phyloP scores from a whole-genome alignment of 106 monocot species.

The Xerophyta viscosa region DNA sequence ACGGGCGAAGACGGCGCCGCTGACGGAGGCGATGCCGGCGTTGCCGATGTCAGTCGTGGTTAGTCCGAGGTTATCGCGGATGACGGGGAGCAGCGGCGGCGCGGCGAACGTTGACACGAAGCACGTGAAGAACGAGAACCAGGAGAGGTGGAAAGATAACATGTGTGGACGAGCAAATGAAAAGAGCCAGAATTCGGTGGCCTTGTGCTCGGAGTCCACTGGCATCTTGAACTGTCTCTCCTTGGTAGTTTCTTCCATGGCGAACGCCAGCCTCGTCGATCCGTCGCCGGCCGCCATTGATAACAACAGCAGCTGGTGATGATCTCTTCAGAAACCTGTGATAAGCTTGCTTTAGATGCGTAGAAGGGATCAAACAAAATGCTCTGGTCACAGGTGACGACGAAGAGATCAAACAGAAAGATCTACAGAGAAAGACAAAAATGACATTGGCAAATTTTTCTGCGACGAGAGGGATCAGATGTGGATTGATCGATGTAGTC shows the following conservation, averaged over 20 bases:
- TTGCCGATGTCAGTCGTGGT: slow-evolving; percentile 83
- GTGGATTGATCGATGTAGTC: no score
- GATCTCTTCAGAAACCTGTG: no score
- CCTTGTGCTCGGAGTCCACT: slow-evolving; percentile 69
- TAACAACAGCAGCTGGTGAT: no score
- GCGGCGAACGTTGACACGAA: slow-evolving; percentile 91
- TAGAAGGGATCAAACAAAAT: no score
- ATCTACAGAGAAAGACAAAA: no score
- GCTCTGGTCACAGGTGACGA: no score
- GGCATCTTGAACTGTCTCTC: slow-evolving; percentile 25
- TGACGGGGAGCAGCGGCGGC: slow-evolving; percentile 84
- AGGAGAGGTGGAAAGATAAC: slow-evolving; percentile 83
- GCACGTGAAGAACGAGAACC: slow-evolving; percentile 98
- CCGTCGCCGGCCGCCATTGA: no score
- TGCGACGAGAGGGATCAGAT: no score
- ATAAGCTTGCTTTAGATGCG: no score
- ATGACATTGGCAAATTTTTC: no score
- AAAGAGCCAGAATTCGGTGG: slow-evolving; percentile 55
- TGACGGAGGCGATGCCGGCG: slow-evolving; percentile 84
- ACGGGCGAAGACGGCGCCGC: slow-evolving; percentile 84
- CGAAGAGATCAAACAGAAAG: no score
- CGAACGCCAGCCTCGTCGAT: neutral
- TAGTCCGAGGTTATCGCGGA: slow-evolving; percentile 87
- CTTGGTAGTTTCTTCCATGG: neutral
- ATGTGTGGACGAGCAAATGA: slow-evolving; percentile 79